Percentiles rank a stretch among this genome's conserved stretches.
These are phyloP conservation scores for Chaetomium globosum DNA, from an alignment of 2,329 filamentous ascomycete genomes.

Conservation along the genomic window DNA sequence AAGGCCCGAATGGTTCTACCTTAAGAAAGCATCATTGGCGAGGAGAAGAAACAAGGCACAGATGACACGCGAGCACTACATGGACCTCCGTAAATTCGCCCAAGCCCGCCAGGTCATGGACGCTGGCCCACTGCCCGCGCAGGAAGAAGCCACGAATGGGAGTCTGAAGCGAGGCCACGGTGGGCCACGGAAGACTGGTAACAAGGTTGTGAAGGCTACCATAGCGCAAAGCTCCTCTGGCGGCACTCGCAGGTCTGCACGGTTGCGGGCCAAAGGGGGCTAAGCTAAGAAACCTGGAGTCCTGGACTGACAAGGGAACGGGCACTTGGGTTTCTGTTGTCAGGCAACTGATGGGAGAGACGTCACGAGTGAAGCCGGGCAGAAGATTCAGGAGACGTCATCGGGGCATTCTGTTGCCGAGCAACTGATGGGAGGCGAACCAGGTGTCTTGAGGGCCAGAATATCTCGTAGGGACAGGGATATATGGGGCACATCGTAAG, in stretches of 20 bases:
- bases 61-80: background rate
- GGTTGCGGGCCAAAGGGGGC: background rate
- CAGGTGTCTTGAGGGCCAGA: no score
- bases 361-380: no score
- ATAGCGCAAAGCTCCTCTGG: background rate
- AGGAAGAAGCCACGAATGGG: background rate
- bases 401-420: no score
- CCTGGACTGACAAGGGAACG: no score
- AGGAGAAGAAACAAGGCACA: background rate
- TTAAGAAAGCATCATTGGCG: background rate
- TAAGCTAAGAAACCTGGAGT: background rate
- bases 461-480: no score
- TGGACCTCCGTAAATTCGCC: background rate
- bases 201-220: background rate
- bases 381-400: no score
- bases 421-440: no score
- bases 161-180: background rate
- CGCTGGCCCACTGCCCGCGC: background rate
- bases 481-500: no score
- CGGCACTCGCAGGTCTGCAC: background rate
- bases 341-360: no score
- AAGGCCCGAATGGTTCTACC: constrained; percentile 10
- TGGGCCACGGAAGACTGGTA: background rate
- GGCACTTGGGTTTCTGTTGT: no score
- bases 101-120: background rate